Evolutionary conservation across 805 yeast species (phyloP).

Genomic region (Yamadazyma paraphyllophila): DNA sequence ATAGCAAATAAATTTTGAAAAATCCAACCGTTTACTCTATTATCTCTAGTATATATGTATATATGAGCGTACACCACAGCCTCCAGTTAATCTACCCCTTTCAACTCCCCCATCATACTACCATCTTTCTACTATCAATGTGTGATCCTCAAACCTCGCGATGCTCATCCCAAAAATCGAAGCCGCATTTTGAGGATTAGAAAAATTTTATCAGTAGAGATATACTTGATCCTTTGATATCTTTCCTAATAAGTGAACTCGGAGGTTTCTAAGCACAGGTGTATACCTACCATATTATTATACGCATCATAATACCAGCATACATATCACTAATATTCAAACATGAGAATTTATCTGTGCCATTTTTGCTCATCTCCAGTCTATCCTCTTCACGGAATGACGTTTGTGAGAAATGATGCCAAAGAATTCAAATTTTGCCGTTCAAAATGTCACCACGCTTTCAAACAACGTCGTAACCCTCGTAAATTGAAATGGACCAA

Average conservation of each 20-base stretch:
- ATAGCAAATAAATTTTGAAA: not conserved
- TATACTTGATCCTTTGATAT: conserved; percentile 2
- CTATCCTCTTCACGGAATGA: conserved; percentile 80
- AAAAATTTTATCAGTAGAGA: conserved; percentile 8
- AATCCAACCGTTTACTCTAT: not conserved
- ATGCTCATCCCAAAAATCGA: conserved; percentile 9
- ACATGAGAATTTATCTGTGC: conserved; percentile 85
- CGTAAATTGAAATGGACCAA: conserved; percentile 98
- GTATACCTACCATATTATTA: too few relatives aligned
- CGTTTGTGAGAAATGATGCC: conserved; percentile 97
- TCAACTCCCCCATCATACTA: not conserved
- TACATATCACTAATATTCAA: conserved; percentile 6
- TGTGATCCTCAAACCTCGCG: conserved; percentile 2
- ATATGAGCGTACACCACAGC: too few relatives aligned
- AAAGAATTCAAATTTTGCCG: conserved; percentile 97
- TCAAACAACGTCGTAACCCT: conserved; percentile 98
- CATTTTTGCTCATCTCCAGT: conserved; percentile 98
- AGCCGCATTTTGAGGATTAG: conserved; percentile 4
- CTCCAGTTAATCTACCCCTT: too few relatives aligned
- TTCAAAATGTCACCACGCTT: conserved; percentile 95
- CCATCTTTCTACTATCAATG: not conserved
- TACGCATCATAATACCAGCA: too few relatives aligned
- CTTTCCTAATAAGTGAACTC: conserved; percentile 1
- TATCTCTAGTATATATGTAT: not conserved
- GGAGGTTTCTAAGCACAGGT: not conserved